Percentiles rank a stretch among this genome's conserved stretches.
phyloP scores from a whole-genome alignment of 192 early-diverging fungal species.

The Coemansia sp. region DNA sequence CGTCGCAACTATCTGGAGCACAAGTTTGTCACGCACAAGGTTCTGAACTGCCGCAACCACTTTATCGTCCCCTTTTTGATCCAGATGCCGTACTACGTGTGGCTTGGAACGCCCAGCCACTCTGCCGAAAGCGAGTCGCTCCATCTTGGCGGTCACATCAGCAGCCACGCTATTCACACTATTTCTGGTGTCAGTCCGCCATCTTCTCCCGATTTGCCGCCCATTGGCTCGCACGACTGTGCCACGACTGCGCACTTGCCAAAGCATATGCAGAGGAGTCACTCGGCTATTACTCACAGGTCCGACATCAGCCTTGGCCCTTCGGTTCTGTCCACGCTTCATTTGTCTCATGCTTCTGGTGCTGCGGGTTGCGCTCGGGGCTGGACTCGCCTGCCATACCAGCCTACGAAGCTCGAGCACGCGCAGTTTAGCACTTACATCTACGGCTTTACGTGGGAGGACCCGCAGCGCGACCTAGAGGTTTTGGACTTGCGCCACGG shows the following conservation, averaged over 20 bases:
- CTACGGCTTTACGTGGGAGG: slow-evolving; percentile 89
- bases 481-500: slow-evolving; percentile 65
- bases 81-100: slow-evolving; percentile 88
- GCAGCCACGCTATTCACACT: neutral
- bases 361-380: neutral
- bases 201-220: neutral
- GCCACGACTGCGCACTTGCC: neutral
- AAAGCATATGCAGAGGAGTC: neutral
- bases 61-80: slow-evolving; percentile 71
- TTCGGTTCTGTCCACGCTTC: neutral
- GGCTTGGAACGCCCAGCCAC: slow-evolving; percentile 64
- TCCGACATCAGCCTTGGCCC: neutral
- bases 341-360: neutral
- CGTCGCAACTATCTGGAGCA: slow-evolving; percentile 87
- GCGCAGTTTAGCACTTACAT: slow-evolving; percentile 82
- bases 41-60: slow-evolving; percentile 71
- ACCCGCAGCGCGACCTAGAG: slow-evolving; percentile 74
- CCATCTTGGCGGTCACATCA: neutral
- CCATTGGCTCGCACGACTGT: neutral
- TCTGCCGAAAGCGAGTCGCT: neutral
- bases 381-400: slow-evolving; percentile 58
- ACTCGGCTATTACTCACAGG: neutral
- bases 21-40: slow-evolving; percentile 77
- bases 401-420: slow-evolving; percentile 59
- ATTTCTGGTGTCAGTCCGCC: neutral